Evolutionary conservation across 345 rosid species (phyloP).

Genomic region (Citrus maxima): DNA sequence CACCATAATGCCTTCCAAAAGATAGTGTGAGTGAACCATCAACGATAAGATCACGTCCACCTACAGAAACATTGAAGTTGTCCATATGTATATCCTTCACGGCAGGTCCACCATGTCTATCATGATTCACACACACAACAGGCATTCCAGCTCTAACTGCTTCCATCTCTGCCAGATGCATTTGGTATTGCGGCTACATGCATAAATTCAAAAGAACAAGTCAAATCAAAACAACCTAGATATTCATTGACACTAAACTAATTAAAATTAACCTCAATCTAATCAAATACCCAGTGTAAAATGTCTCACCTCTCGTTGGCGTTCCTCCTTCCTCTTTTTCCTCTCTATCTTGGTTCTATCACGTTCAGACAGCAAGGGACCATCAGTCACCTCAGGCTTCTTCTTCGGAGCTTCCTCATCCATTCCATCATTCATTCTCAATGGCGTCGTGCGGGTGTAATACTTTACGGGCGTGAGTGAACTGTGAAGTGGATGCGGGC

Average conservation of each 20-base stretch:
- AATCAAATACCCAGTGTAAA: not conserved
- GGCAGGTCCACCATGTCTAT: constrained; percentile 59
- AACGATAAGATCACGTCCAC: constrained; percentile 95
- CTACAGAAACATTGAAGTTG: constrained; percentile 87
- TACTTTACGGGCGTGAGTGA: too few relatives aligned
- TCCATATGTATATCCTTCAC: constrained; percentile 94
- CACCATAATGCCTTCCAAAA: constrained; percentile 95
- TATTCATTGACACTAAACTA: not conserved
- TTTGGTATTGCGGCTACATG: constrained; percentile 76
- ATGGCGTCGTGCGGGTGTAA: constrained; percentile 31
- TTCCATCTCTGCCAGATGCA: constrained; percentile 97
- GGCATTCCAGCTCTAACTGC: constrained; percentile 97
- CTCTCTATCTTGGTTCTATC: constrained; percentile 77
- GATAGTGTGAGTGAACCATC: constrained; percentile 88
- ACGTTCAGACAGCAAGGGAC: constrained; percentile 77
- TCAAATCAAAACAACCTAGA: not conserved
- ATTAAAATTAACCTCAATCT: not conserved
- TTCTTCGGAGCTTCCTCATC: constrained; percentile 86
- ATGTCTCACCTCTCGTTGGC: constrained; percentile 75
- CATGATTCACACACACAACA: constrained; percentile 73
- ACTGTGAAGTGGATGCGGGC: too few relatives aligned
- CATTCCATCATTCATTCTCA: constrained; percentile 98
- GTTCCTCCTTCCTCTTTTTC: constrained; percentile 92
- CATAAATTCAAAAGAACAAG: not conserved
- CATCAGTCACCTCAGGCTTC: constrained; percentile 81